Evolutionary conservation across 495 filamentous ascomycete species (phyloP).

Genomic region (Coniosporium apollinis): DNA sequence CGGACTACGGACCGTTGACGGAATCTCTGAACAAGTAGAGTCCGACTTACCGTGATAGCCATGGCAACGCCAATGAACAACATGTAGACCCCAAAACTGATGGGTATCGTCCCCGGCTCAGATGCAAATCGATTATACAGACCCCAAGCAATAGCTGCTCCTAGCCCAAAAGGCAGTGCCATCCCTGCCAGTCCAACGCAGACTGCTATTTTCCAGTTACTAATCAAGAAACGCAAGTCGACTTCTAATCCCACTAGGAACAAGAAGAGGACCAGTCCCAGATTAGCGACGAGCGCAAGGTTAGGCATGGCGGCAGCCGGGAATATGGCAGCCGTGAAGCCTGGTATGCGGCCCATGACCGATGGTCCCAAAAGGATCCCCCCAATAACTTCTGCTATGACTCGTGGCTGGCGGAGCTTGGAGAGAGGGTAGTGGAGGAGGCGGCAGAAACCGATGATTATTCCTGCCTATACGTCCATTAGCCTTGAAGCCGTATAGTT

Average conservation of each 20-base stretch:
- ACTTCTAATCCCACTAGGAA: slow-evolving; percentile 91
- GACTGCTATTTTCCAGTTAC: slow-evolving; percentile 73
- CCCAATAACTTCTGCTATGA: slow-evolving; percentile 91
- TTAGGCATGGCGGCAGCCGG: slow-evolving; percentile 55
- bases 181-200: slow-evolving; percentile 77
- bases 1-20: too few species aligned
- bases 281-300: slow-evolving; percentile 68
- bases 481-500: slow-evolving; percentile 64
- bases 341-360: slow-evolving; percentile 68
- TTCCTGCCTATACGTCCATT: slow-evolving; percentile 40
- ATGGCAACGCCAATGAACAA: slow-evolving; percentile 92
- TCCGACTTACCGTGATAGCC: slow-evolving; percentile 55
- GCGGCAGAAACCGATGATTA: slow-evolving; percentile 84
- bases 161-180: slow-evolving; percentile 57
- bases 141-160: slow-evolving; percentile 68
- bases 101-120: slow-evolving; percentile 42
- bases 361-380: slow-evolving; percentile 83
- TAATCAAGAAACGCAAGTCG: slow-evolving; percentile 66
- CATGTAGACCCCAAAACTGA: slow-evolving; percentile 68
- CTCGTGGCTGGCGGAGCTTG: slow-evolving; percentile 72
- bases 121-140: slow-evolving; percentile 63
- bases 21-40: not conserved
- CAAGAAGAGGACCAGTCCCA: slow-evolving; percentile 79
- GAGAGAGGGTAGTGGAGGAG: slow-evolving; percentile 71
- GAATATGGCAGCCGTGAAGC: slow-evolving; percentile 65